phyloP scores from a whole-genome alignment of 2,329 filamentous ascomycete genomes.

The Trichoderma cornu-damae region DNA sequence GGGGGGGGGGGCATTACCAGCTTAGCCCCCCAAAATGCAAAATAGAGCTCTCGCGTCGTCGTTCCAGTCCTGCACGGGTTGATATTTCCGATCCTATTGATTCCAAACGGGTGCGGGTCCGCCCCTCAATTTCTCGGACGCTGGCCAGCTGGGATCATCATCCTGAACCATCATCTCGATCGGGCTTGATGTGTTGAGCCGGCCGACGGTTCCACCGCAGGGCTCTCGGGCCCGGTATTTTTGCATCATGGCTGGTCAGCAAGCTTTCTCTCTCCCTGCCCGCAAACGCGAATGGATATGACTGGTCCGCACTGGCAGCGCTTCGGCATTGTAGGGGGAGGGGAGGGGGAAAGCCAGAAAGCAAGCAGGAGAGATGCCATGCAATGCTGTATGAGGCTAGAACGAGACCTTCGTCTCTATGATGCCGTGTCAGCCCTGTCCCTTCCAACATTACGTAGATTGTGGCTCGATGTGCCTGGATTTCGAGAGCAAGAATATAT shows the following conservation, averaged over 20 bases:
- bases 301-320: not conserved
- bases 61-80: no score
- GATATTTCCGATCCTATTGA: no score
- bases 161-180: slow-evolving; percentile 9
- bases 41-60: no score
- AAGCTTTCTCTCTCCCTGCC: slow-evolving; percentile 2
- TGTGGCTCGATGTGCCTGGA: slow-evolving; percentile 11
- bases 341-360: no score
- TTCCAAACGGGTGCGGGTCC: no score
- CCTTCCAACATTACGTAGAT: slow-evolving; percentile 14
- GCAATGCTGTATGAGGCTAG: slow-evolving; percentile 3
- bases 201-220: slow-evolving; percentile 1
- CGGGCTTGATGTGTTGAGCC: not conserved
- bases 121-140: no score
- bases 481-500: not conserved
- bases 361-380: not conserved
- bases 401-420: not conserved
- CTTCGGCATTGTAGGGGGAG: slow-evolving; percentile 14
- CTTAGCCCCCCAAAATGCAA: no score
- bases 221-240: slow-evolving; percentile 6
- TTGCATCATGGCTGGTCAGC: slow-evolving; percentile 18
- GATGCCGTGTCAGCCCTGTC: not conserved
- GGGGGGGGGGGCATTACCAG: no score
- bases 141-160: not conserved
- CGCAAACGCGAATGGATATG: not conserved